Base-by-base conservation (phyloP, 148 eudicot genomes). In the Vaccinium corymbosum region DNA sequence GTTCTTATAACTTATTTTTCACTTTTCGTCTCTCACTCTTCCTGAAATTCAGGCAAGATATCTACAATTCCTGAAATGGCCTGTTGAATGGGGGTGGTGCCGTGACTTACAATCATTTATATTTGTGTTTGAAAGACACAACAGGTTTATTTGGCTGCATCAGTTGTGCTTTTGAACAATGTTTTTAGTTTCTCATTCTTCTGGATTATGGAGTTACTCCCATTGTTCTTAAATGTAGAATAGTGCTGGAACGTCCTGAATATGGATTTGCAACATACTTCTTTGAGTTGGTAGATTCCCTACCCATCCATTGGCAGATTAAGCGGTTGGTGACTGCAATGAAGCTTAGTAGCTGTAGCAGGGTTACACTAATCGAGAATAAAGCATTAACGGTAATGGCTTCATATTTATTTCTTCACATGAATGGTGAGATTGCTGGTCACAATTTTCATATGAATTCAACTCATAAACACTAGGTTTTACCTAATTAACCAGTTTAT, bases 11-110 rank as follows among this genome's bases (percentile, higher is more conserved):
- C 29, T 55, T 84, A 17, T 81, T 66, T 71, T 25, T 57, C 61
- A 15, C 66, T 61, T 62, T 9, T 42, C 50, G 0, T 27, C 1
- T 1, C 38, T 55, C 4, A 92, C 96, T 76, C 56, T 76, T 76
- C 79, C 32, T 76, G 49, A 72, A 57, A 15, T 57, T 76, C 90
- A 97, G 99, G 92, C 99, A 62, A 90, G 90, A 78, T 93, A 91
- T 89, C 83, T 97, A 76, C 94, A 86, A 85, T 90, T 87, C 66
- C 89, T 90, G 84, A 94, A 92, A 75, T 97, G 98, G 98, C 99
- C 99, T 32, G 98, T 94, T 84, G 99, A 97, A 88, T 97, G 99
- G 99, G 98, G 99, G 49, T 97, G 99, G 99, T 93, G 96, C 86
- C 92, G 99, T 73, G 99, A 97, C 83, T 98, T 97, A 86, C 99